Percentiles rank a stretch among this genome's conserved stretches.
These are phyloP conservation scores for Plenodomus tracheiphilus DNA, from an alignment of 2,329 filamentous ascomycete species.

Conservation along the genomic window DNA sequence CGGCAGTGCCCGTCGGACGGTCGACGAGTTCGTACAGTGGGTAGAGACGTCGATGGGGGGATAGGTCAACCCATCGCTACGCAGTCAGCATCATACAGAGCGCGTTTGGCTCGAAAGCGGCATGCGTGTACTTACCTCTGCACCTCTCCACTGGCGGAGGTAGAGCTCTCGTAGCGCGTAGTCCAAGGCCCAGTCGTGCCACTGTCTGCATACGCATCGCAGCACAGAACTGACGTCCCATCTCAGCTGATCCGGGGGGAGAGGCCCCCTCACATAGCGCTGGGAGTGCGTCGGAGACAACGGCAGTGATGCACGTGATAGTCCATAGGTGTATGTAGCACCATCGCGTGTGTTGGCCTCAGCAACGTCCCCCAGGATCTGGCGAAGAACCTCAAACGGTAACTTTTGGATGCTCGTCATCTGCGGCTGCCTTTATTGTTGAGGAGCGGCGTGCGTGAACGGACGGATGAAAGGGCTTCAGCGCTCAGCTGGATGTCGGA, in stretches of 20 bases:
- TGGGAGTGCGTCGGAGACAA: slow-evolving; percentile 51
- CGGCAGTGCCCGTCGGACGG: slow-evolving; percentile 50
- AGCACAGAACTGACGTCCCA: slow-evolving; percentile 56
- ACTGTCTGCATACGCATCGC: slow-evolving; percentile 54
- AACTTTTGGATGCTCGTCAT: slow-evolving; percentile 57
- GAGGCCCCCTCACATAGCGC: slow-evolving; percentile 56
- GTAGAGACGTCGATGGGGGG: slow-evolving; percentile 50
- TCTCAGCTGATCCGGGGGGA: slow-evolving; percentile 54
- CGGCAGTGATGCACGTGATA: slow-evolving; percentile 54
- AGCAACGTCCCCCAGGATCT: slow-evolving; percentile 55
- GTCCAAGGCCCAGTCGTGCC: slow-evolving; percentile 58
- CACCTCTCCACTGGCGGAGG: slow-evolving; percentile 57
- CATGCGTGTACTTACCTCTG: slow-evolving; percentile 34
- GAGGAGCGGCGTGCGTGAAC: too few relatives aligned
- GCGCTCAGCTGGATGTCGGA: too few relatives aligned
- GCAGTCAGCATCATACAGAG: slow-evolving; percentile 23
- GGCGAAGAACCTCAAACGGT: slow-evolving; percentile 56
- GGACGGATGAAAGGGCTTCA: too few relatives aligned
- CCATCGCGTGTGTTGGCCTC: slow-evolving; percentile 53
- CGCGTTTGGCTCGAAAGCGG: neutral
- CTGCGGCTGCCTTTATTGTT: too few relatives aligned
- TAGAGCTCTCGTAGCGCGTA: slow-evolving; percentile 57
- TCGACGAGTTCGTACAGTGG: slow-evolving; percentile 54
- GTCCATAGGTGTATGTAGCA: slow-evolving; percentile 56
- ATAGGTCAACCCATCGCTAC: slow-evolving; percentile 56